phyloP scores from a whole-genome alignment of 768 basidiomycete genomes.

The Hygrophoropsis aurantiaca region DNA sequence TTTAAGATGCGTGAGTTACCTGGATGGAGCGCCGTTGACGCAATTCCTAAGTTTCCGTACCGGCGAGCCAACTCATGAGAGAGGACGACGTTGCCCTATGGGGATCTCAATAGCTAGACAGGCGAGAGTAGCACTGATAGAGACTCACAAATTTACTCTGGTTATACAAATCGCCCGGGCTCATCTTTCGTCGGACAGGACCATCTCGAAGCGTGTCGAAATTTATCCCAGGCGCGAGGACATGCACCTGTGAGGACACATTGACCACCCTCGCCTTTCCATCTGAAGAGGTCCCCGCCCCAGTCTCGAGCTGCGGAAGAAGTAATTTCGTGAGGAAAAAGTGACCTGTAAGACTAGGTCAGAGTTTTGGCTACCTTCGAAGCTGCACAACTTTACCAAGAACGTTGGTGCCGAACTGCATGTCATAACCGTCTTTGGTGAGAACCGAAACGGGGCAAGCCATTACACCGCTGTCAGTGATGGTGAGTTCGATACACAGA shows the following conservation, averaged over 20 bases:
- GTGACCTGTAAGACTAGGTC: too few relatives aligned
- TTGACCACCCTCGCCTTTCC: conserved; percentile 44
- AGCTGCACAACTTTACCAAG: too few relatives aligned
- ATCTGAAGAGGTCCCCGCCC: conserved; percentile 33
- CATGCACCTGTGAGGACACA: conserved; percentile 37
- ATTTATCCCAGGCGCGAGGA: conserved; percentile 26
- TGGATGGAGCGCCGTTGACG: conserved; percentile 42
- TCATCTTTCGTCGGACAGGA: conserved; percentile 21
- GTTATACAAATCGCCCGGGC: conserved; percentile 17
- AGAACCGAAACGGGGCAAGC: too few relatives aligned
- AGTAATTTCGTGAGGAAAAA: too few relatives aligned
- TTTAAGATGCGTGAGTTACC: conserved; percentile 32
- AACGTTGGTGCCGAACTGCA: too few relatives aligned
- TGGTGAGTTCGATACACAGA: too few relatives aligned
- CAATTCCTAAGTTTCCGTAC: conserved; percentile 41
- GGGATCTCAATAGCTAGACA: background rate
- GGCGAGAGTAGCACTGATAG: too few relatives aligned
- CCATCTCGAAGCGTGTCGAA: conserved; percentile 35
- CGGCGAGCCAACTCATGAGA: conserved; percentile 42
- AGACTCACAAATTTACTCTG: conserved; percentile 42
- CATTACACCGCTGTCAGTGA: too few relatives aligned
- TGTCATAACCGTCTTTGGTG: too few relatives aligned
- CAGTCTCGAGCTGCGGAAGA: conserved; percentile 41
- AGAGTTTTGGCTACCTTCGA: too few relatives aligned
- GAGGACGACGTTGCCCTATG: conserved; percentile 40